Evolutionary conservation across 352 stramenopile genomes (phyloP).

Genomic region (Globisporangium takayamanum): DNA sequence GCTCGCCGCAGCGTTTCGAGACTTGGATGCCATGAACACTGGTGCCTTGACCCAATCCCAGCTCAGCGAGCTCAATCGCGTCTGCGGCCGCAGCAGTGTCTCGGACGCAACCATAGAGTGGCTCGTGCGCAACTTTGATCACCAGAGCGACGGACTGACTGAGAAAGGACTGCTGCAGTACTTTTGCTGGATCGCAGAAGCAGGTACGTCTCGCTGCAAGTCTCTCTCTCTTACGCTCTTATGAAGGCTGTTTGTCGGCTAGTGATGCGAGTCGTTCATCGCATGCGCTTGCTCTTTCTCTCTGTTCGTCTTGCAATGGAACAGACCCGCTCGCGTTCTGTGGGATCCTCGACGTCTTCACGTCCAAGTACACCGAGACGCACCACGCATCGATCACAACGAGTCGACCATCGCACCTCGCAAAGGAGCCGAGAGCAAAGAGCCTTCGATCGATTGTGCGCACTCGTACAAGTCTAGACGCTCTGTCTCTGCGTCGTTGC

Average conservation of each 20-base stretch:
- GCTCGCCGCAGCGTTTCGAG: constrained; percentile 40
- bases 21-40: constrained; percentile 29
- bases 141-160: constrained; percentile 26
- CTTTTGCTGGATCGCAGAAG: constrained; percentile 62
- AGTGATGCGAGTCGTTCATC: not conserved
- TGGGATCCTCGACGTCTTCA: constrained; percentile 48
- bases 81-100: constrained; percentile 25
- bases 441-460: constrained; percentile 14
- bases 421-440: constrained; percentile 12
- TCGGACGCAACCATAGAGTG: constrained; percentile 29
- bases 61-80: constrained; percentile 40
- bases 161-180: constrained; percentile 59
- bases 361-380: constrained; percentile 52
- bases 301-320: not conserved
- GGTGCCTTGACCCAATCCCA: constrained; percentile 24
- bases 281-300: too few relatives aligned
- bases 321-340: constrained; percentile 55
- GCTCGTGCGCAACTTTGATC: constrained; percentile 54
- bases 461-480: not conserved
- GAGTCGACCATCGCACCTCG: constrained; percentile 9
- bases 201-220: constrained; percentile 22
- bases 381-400: constrained; percentile 38
- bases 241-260: not conserved
- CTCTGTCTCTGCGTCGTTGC: not conserved
- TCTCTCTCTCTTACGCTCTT: not conserved